Conservation (phyloP, 2,329 filamentous ascomycete genomes). For the Penicillium sp. region DNA sequence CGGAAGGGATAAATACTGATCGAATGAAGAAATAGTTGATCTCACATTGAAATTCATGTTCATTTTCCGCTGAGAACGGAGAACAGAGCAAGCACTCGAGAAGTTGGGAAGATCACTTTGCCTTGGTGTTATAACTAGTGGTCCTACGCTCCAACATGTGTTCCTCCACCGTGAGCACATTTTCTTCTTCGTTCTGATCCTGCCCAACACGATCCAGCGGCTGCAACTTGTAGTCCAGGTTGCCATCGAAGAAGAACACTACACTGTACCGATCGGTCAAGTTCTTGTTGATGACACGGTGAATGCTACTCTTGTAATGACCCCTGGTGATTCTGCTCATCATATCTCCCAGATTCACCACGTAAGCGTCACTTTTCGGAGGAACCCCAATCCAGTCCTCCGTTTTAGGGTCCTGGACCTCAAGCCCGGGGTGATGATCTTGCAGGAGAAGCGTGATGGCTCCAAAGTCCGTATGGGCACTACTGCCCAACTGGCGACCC, state of each 20-base stretch:
- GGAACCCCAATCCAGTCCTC: conserved; percentile 27
- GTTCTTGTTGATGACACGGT: conserved; percentile 30
- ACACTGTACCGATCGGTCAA: conserved; percentile 27
- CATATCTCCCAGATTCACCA: conserved; percentile 35
- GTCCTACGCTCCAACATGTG: too few relatives aligned
- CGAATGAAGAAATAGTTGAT: too few relatives aligned
- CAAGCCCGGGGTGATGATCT: conserved; percentile 27
- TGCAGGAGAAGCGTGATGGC: conserved; percentile 35
- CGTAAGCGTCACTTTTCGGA: conserved; percentile 24
- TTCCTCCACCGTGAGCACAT: too few relatives aligned
- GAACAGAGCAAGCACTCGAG: too few relatives aligned
- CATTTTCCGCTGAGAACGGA: too few relatives aligned
- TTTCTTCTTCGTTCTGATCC: too few relatives aligned
- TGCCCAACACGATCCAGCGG: too few relatives aligned
- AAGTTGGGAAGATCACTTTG: too few relatives aligned
- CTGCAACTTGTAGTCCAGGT: conserved; percentile 20
- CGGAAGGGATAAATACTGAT: too few relatives aligned
- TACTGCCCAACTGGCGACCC: conserved; percentile 17
- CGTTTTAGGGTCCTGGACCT: conserved; percentile 26
- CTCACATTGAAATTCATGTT: too few relatives aligned
- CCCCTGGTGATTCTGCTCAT: conserved; percentile 33
- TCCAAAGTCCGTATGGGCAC: conserved; percentile 36
- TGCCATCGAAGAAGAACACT: conserved; percentile 30
- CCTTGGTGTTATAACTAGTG: too few relatives aligned
- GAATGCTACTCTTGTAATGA: conserved; percentile 28